Conservation (phyloP, 495 filamentous ascomycete genomes). For the Bryoglossum gracile region DNA sequence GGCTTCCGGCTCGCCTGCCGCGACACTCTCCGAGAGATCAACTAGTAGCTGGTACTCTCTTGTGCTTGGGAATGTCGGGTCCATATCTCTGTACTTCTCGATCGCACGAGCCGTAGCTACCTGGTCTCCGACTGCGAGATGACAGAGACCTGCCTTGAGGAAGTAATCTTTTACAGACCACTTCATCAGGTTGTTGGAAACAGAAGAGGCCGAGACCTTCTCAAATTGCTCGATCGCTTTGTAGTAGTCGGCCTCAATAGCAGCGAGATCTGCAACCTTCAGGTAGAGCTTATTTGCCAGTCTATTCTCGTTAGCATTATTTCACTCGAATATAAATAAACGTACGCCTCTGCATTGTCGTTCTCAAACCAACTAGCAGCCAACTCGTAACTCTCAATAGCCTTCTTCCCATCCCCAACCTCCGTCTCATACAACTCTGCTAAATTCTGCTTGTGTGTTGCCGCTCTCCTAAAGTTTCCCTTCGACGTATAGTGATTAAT, state of each 20-base stretch:
- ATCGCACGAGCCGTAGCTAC: slow-evolving; percentile 70
- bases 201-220: slow-evolving; percentile 60
- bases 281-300: slow-evolving; percentile 85
- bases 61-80: slow-evolving; percentile 64
- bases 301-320: slow-evolving; percentile 29
- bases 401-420: slow-evolving; percentile 64
- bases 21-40: slow-evolving; percentile 64
- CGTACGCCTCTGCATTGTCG: slow-evolving; percentile 80
- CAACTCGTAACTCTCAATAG: slow-evolving; percentile 69
- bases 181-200: slow-evolving; percentile 77
- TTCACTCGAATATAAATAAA: slow-evolving; percentile 7
- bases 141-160: slow-evolving; percentile 81
- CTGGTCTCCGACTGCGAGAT: slow-evolving; percentile 67
- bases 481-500: slow-evolving; percentile 74
- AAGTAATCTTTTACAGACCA: slow-evolving; percentile 92
- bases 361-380: slow-evolving; percentile 82
- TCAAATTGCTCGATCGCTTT: slow-evolving; percentile 76
- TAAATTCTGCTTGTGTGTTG: slow-evolving; percentile 77
- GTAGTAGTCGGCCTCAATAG: slow-evolving; percentile 71
- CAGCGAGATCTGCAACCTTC: slow-evolving; percentile 81
- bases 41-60: slow-evolving; percentile 73
- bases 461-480: slow-evolving; percentile 83
- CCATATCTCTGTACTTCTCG: slow-evolving; percentile 73
- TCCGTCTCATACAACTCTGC: slow-evolving; percentile 79
- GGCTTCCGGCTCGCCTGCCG: slow-evolving; percentile 64